Evolutionary conservation across 2,329 filamentous ascomycete genomes (phyloP).

Genomic region (Uncinocarpus reesii): DNA sequence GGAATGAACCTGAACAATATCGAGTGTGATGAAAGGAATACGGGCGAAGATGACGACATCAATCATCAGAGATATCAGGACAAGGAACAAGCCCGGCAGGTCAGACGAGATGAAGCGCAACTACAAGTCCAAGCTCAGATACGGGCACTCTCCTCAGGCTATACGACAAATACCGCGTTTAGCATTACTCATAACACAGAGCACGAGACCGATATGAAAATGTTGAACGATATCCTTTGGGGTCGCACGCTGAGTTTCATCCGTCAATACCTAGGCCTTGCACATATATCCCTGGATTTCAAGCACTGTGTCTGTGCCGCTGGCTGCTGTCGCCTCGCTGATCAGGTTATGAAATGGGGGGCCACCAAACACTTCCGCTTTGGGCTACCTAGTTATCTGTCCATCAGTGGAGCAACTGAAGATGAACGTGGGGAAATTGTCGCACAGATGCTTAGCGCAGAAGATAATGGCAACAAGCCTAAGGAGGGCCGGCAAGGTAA

Average conservation of each 20-base stretch:
- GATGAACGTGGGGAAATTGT: slow-evolving; percentile 13
- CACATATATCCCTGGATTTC: slow-evolving; percentile 18
- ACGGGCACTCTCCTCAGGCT: background rate
- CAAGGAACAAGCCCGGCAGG: background rate
- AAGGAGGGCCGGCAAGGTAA: too few species aligned
- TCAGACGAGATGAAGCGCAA: background rate
- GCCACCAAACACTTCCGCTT: slow-evolving; percentile 15
- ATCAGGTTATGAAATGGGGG: slow-evolving; percentile 19
- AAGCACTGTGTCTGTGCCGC: slow-evolving; percentile 16
- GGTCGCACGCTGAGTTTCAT: slow-evolving; percentile 20
- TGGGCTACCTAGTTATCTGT: slow-evolving; percentile 17
- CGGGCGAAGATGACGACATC: background rate
- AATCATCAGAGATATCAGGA: background rate
- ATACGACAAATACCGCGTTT: background rate
- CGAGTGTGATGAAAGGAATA: background rate
- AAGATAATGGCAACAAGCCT: background rate
- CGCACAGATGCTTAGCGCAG: background rate
- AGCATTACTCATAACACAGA: background rate
- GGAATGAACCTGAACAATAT: background rate
- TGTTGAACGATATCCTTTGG: slow-evolving; percentile 19
- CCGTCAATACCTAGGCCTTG: slow-evolving; percentile 18
- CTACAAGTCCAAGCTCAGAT: background rate
- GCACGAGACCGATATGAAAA: slow-evolving; percentile 16
- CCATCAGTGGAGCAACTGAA: slow-evolving; percentile 15
- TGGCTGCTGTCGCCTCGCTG: slow-evolving; percentile 19